Percentiles rank a stretch among this genome's conserved stretches.
Evolutionary conservation across 768 basidiomycete species (phyloP).

Genomic region (Agaricus blazei): DNA sequence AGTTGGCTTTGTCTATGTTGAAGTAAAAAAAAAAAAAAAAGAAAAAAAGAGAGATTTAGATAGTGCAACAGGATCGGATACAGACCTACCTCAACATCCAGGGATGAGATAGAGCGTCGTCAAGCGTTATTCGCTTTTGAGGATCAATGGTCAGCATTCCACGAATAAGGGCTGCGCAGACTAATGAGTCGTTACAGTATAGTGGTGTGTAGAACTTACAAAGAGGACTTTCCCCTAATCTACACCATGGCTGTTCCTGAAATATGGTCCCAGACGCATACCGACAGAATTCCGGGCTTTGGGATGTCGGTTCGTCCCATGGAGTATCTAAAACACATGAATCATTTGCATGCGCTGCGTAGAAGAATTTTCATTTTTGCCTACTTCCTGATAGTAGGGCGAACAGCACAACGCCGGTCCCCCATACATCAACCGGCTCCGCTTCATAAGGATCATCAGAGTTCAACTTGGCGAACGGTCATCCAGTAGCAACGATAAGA

Average conservation of each 20-base stretch:
- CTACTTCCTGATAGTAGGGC: conserved; percentile 87
- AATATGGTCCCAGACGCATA: conserved; percentile 76
- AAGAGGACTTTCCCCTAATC: conserved; percentile 50
- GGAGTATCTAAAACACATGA: conserved; percentile 61
- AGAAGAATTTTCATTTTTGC: conserved; percentile 21
- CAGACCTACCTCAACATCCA: conserved; percentile 67
- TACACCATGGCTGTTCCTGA: conserved; percentile 73
- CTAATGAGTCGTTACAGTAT: neutral
- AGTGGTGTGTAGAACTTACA: conserved; percentile 39
- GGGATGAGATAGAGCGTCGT: conserved; percentile 44
- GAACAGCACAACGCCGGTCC: conserved; percentile 90
- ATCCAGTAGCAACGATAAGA: neutral
- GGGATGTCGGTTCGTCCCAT: conserved; percentile 88
- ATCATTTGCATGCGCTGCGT: neutral
- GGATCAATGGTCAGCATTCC: conserved; percentile 74
- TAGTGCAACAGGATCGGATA: neutral
- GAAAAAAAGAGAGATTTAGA: neutral
- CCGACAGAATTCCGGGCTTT: conserved; percentile 74
- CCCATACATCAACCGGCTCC: conserved; percentile 96
- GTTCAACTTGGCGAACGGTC: conserved; percentile 46
- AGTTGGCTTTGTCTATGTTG: conserved; percentile 63
- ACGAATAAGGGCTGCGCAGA: conserved; percentile 59
- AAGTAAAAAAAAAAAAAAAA: neutral
- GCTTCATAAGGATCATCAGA: conserved; percentile 69
- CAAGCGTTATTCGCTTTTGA: conserved; percentile 56